Conservation (phyloP, 306 rosid genomes). For the Citrullus mucosospermus region DNA sequence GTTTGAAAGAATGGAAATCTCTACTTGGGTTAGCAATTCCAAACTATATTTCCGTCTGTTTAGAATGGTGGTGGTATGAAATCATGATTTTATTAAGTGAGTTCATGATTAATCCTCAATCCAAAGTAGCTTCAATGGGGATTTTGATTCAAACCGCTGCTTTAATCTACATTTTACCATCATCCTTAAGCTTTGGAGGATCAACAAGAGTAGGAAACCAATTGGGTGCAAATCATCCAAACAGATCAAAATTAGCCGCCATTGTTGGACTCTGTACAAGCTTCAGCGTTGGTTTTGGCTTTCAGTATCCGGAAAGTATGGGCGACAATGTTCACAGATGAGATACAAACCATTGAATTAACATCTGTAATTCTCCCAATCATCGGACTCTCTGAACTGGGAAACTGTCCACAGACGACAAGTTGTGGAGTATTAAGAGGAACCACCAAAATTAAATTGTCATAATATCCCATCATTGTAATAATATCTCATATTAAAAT, state of each 20-base stretch:
- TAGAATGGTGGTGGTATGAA: conserved; percentile 99
- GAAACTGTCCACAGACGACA: conserved; percentile 88
- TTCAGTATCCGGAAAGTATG: conserved; percentile 45
- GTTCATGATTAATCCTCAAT: conserved; percentile 60
- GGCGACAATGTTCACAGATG: conserved; percentile 74
- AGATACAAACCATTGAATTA: conserved; percentile 44
- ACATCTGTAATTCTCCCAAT: conserved; percentile 66
- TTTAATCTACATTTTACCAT: conserved; percentile 78
- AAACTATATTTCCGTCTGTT: conserved; percentile 79
- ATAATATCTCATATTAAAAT: no score
- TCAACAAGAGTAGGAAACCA: conserved; percentile 91
- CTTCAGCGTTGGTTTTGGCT: conserved; percentile 52
- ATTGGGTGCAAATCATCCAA: conserved; percentile 55
- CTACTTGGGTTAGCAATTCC: conserved; percentile 59
- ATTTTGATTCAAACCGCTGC: conserved; percentile 80
- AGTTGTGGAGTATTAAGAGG: conserved; percentile 88
- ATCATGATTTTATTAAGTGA: conserved; percentile 86
- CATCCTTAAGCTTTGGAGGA: conserved; percentile 72
- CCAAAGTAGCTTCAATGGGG: conserved; percentile 91
- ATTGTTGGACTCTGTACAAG: conserved; percentile 50
- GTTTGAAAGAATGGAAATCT: conserved; percentile 34
- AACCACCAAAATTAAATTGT: conserved; percentile 37
- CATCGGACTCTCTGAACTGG: conserved; percentile 75
- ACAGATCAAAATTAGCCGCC: conserved; percentile 44
- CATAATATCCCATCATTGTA: no score